These are phyloP conservation scores for Xylariaceae sp. DNA, from an alignment of 2,329 filamentous ascomycete genomes.

Conservation along the genomic window DNA sequence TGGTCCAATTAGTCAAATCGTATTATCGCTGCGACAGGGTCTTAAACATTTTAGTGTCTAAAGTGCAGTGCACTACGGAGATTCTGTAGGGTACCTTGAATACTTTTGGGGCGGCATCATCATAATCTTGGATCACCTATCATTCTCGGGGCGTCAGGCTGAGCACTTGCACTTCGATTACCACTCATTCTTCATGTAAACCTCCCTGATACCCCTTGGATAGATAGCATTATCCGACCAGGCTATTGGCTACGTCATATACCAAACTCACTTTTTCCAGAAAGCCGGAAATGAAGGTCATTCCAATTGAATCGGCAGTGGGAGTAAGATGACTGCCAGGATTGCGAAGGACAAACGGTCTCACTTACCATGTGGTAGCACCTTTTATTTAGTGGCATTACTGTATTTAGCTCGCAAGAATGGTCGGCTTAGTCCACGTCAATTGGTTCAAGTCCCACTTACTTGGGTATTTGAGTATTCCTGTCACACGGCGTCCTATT, in stretches of 20 bases:
- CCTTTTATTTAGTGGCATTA: neutral
- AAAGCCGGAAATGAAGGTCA: no score
- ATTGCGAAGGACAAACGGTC: neutral
- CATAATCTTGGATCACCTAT: no score
- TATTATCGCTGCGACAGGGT: neutral
- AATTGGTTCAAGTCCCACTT: constrained; percentile 7
- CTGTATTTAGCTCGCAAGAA: constrained; percentile 8
- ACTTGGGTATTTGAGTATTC: constrained; percentile 16
- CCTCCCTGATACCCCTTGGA: no score
- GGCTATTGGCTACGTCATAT: neutral
- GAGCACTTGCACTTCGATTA: no score
- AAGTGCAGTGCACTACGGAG: no score
- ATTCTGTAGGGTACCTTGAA: no score
- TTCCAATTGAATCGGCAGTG: no score
- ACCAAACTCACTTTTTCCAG: no score
- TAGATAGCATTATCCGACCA: neutral
- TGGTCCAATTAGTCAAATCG: neutral
- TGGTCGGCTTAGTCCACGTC: neutral
- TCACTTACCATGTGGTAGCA: neutral
- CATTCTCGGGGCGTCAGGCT: no score
- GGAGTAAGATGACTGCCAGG: neutral
- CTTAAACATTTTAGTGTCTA: neutral
- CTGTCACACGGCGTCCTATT: constrained; percentile 11
- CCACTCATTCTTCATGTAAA: no score
- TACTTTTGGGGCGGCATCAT: no score